phyloP scores from a whole-genome alignment of 495 filamentous ascomycete genomes.

The Trichocladium antarcticum region DNA sequence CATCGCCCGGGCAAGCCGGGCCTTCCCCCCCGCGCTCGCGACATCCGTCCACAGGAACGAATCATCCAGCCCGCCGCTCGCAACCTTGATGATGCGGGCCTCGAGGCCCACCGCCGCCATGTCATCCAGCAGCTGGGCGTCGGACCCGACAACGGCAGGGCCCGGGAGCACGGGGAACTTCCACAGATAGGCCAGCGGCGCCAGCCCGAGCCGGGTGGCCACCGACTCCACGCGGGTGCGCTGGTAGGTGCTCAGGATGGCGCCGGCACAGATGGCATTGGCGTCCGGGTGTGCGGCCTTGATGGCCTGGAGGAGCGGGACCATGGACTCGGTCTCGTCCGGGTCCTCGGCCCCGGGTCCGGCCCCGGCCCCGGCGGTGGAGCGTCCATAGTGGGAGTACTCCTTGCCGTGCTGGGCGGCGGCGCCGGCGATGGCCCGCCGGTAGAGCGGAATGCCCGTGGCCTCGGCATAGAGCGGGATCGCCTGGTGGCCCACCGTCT shows the following conservation, averaged over 20 bases:
- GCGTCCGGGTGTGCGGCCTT: constrained; percentile 55
- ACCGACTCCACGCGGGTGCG: constrained; percentile 88
- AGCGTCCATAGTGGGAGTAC: constrained; percentile 36
- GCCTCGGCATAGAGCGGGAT: constrained; percentile 76
- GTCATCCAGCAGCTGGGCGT: constrained; percentile 56
- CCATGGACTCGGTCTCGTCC: constrained; percentile 83
- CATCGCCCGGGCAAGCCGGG: constrained; percentile 50
- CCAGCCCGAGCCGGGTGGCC: constrained; percentile 61
- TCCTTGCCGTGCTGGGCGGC: constrained; percentile 54
- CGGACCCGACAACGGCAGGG: constrained; percentile 24
- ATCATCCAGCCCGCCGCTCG: constrained; percentile 78
- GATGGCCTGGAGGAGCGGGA: constrained; percentile 58
- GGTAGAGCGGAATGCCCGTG: constrained; percentile 68
- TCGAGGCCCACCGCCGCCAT: constrained; percentile 70
- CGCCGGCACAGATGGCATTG: constrained; percentile 79
- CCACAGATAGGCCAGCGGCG: constrained; percentile 81
- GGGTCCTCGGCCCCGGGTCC: background rate
- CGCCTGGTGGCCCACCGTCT: constrained; percentile 82
- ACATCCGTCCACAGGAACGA: constrained; percentile 77
- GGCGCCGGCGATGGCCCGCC: constrained; percentile 56
- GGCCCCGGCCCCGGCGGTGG: background rate
- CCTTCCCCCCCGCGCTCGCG: constrained; percentile 39
- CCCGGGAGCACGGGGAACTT: constrained; percentile 65
- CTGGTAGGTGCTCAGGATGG: constrained; percentile 91
- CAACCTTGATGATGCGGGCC: constrained; percentile 85